These are phyloP conservation scores for Purpureocillium takamizusanense DNA, from an alignment of 2,329 filamentous ascomycete species.

Conservation along the genomic window DNA sequence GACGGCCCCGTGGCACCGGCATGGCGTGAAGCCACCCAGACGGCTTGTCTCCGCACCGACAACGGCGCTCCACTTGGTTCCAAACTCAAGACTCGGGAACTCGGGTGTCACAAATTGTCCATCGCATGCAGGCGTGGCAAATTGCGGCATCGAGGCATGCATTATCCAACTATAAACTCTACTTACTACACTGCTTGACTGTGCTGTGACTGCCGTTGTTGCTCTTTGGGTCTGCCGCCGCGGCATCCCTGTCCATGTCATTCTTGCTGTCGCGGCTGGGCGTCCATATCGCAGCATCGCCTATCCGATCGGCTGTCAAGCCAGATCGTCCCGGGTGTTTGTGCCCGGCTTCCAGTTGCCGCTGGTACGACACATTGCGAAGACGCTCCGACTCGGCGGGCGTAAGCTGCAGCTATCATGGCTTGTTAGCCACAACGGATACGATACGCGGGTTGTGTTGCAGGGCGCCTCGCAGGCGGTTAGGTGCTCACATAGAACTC, in stretches of 20 bases:
- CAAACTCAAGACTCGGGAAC: too few relatives aligned
- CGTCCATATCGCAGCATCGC: neutral
- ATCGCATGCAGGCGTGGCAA: too few relatives aligned
- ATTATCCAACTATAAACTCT: neutral
- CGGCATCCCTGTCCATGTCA: too few relatives aligned
- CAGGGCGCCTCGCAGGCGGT: constrained; percentile 1
- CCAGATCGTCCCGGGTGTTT: constrained; percentile 38
- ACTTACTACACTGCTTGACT: neutral
- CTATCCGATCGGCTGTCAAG: constrained; percentile 27
- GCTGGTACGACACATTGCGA: constrained; percentile 44
- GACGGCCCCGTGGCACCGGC: too few relatives aligned
- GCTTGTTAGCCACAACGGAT: too few relatives aligned
- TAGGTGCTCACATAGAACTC: constrained; percentile 33
- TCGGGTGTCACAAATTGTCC: neutral
- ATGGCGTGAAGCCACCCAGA: neutral
- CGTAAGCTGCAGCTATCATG: constrained; percentile 41
- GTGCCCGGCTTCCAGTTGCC: constrained; percentile 45
- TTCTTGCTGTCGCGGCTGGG: too few relatives aligned
- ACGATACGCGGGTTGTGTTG: too few relatives aligned
- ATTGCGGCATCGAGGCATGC: too few relatives aligned
- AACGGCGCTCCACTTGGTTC: neutral
- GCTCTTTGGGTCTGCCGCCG: too few relatives aligned
- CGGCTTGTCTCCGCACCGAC: neutral
- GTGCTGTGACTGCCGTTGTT: too few relatives aligned
- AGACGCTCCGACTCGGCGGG: constrained; percentile 44